These are phyloP conservation scores for Emergomyces pasteurianus DNA, from an alignment of 2,329 filamentous ascomycete species.

Conservation along the genomic window DNA sequence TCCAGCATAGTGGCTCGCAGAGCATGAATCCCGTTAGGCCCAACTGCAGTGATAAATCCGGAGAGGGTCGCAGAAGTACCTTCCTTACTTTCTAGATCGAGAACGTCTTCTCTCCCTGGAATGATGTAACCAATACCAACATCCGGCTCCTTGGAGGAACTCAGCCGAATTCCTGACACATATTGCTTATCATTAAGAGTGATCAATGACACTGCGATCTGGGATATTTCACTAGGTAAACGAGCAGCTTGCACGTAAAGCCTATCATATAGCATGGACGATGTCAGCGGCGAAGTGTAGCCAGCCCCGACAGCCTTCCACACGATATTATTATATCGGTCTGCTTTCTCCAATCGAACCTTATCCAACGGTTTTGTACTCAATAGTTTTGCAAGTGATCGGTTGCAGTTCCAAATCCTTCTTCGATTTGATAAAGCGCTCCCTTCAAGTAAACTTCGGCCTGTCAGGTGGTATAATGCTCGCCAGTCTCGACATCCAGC, in stretches of 20 bases:
- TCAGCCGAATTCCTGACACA: slow-evolving; percentile 9
- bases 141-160: neutral
- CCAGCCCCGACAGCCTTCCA: slow-evolving; percentile 1
- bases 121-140: slow-evolving; percentile 8
- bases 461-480: slow-evolving; percentile 11
- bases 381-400: slow-evolving; percentile 9
- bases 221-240: slow-evolving; percentile 4
- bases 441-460: neutral
- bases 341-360: neutral
- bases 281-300: neutral
- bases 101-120: slow-evolving; percentile 1
- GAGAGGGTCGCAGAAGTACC: slow-evolving; percentile 2
- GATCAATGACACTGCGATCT: slow-evolving; percentile 10
- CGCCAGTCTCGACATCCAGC: slow-evolving; percentile 15
- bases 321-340: slow-evolving; percentile 3
- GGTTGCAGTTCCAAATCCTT: slow-evolving; percentile 11
- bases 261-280: slow-evolving; percentile 4
- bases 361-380: neutral
- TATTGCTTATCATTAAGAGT: slow-evolving; percentile 8
- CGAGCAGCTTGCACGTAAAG: slow-evolving; percentile 9
- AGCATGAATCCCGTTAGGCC: slow-evolving; percentile 12
- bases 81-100: slow-evolving; percentile 2
- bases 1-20: slow-evolving; percentile 8
- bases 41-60: slow-evolving; percentile 10
- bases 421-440: slow-evolving; percentile 9